phyloP scores from a whole-genome alignment of 345 rosid genomes.

The Combretum micranthum region DNA sequence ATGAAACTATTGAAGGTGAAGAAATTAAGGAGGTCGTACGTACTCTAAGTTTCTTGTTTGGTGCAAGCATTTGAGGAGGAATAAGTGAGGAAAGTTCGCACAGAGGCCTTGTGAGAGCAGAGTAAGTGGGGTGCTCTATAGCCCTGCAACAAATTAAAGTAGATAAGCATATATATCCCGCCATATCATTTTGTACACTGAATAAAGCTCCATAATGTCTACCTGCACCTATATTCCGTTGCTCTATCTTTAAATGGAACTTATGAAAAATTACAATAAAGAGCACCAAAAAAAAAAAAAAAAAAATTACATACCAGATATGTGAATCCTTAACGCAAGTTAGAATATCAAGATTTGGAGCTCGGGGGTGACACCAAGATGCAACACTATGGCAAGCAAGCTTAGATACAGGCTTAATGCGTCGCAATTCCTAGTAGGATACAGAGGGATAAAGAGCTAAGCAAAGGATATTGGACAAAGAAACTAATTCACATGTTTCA shows the following conservation, averaged over 20 bases:
- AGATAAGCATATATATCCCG: too few species aligned
- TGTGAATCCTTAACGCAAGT: constrained; percentile 98
- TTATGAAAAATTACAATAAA: constrained; percentile 11
- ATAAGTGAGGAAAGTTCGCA: constrained; percentile 94
- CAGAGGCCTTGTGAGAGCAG: constrained; percentile 93
- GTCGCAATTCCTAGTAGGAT: constrained; percentile 70
- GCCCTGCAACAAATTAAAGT: constrained; percentile 54
- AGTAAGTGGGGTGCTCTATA: constrained; percentile 94
- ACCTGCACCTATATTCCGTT: too few species aligned
- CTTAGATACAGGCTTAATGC: constrained; percentile 94
- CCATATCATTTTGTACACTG: too few species aligned
- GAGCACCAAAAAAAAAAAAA: constrained; percentile 2
- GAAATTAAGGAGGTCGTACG: constrained; percentile 3
- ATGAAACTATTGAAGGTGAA: too few species aligned
- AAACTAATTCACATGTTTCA: not conserved
- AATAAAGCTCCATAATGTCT: too few species aligned
- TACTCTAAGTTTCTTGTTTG: constrained; percentile 94
- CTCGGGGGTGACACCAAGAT: constrained; percentile 99
- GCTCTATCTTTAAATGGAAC: constrained; percentile 5
- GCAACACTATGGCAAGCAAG: constrained; percentile 96
- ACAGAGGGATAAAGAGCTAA: constrained; percentile 9
- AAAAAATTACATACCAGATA: constrained; percentile 57
- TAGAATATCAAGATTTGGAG: constrained; percentile 94
- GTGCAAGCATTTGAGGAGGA: constrained; percentile 83
- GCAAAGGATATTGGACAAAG: not conserved